phyloP scores from a whole-genome alignment of 257 asterid species.

The Handroanthus guayacan region DNA sequence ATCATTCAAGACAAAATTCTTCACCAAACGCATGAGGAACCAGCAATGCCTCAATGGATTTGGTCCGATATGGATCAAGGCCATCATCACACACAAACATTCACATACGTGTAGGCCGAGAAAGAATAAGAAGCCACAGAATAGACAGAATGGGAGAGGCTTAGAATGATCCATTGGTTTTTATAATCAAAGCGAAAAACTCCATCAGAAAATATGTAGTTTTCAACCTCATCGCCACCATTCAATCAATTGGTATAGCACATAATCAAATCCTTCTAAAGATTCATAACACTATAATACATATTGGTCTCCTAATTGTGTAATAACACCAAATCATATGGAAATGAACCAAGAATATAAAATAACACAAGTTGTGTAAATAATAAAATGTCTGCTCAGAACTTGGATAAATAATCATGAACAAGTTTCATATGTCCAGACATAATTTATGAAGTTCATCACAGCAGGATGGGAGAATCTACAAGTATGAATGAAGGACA shows the following conservation, averaged over 20 bases:
- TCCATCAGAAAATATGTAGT: constrained; percentile 83
- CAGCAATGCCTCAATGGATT: no score
- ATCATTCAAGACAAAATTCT: no score
- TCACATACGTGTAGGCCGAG: neutral
- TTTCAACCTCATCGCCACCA: constrained; percentile 66
- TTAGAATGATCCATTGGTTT: constrained; percentile 98
- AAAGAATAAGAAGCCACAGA: neutral
- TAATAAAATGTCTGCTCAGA: constrained; percentile 51
- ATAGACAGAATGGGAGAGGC: constrained; percentile 29
- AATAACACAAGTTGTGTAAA: neutral
- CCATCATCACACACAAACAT: no score
- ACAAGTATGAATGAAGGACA: neutral
- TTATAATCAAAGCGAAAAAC: constrained; percentile 57
- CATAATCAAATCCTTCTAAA: neutral
- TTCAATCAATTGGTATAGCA: neutral
- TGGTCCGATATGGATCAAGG: no score
- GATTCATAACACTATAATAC: neutral
- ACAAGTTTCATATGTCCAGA: constrained; percentile 77
- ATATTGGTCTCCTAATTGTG: no score
- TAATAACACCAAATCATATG: neutral
- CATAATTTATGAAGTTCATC: constrained; percentile 63
- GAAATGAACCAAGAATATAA: neutral
- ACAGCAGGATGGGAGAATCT: constrained; percentile 31
- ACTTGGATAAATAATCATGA: constrained; percentile 60
- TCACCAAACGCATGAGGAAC: no score